Percentiles rank a stretch among this genome's conserved stretches.
phyloP scores from a whole-genome alignment of 2,329 filamentous ascomycete species.

The Triangularia verruculosa region DNA sequence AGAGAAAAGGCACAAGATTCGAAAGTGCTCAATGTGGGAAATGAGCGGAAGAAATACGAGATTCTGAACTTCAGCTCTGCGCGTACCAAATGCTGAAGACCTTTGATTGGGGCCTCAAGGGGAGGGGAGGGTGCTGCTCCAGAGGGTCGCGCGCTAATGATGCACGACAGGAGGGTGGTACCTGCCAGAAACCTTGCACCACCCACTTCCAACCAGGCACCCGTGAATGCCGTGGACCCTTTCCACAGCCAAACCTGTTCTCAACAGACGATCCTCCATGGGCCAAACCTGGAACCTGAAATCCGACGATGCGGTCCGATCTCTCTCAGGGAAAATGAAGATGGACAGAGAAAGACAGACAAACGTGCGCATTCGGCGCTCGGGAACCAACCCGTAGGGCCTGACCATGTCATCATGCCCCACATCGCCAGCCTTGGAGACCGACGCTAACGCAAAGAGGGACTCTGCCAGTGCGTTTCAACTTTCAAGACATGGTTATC shows the following conservation, averaged over 20 bases:
- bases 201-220: not conserved
- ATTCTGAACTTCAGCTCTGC: constrained; percentile 2
- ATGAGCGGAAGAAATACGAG: constrained; percentile 7
- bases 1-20: not conserved
- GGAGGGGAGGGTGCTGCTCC: not conserved
- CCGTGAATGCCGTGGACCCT: no score
- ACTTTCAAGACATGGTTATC: no score
- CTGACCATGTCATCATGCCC: not conserved
- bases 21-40: not conserved
- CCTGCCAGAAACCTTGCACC: constrained; percentile 7
- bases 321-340: no score
- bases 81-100: not conserved
- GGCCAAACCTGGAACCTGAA: no score
- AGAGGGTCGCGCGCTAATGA: constrained; percentile 1
- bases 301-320: not conserved
- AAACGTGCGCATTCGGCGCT: not conserved
- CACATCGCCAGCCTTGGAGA: not conserved
- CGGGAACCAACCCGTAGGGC: not conserved
- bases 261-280: not conserved
- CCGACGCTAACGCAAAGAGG: not conserved
- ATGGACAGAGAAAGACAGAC: no score
- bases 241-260: not conserved
- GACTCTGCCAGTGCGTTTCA: not conserved
- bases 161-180: constrained; percentile 4
- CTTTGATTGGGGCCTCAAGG: constrained; percentile 1